Base-by-base conservation (phyloP, 2,329 filamentous ascomycete species). In the Dactylellina parvicollis region DNA sequence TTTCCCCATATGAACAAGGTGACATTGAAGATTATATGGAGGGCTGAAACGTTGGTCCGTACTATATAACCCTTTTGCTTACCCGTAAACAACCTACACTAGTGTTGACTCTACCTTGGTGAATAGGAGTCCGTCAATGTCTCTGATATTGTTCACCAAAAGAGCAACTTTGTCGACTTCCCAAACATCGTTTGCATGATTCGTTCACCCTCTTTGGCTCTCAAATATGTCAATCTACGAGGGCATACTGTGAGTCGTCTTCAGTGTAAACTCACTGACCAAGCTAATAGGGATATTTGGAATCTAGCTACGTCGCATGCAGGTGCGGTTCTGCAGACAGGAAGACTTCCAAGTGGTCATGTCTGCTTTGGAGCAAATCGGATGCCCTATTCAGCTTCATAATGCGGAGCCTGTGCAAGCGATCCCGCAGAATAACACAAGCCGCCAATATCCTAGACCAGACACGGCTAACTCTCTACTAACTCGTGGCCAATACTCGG, bases 181-280 rank as follows among this genome's bases (percentile, higher is more conserved):
- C 60, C 26, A 1, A 73, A 73, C 22, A 66, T 73, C 14, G 30
- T 73, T 24, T 66, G 69, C 47, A 73, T 73, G 69, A 73, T 73
- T 30, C 46, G 69, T 20, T 40, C 36, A 28, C 69, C 69, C 5
- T 73, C 69, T 3, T 47, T 73, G 34, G 69, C 69, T 8, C 24
- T 73, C 26, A 73, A 73, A 56, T 73, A 34, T 26, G 54, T 73
- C 26, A 66, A 73, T 30, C n/a, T 66, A 0, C 55, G 55, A 26
- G 36, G 28, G 2, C 69, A 66, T 28, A 66, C 30, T 9, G 69
- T 73, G 52, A 24, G 69, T 36, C 32, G n/a, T 26, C 14, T 34
- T 42, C 9, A 47, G 44, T 30, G 14, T 9, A 5, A 10, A 14
- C 32, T 38, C 2, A 40, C 49, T 28, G 5, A 5, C 34, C 16